Conservation (phyloP, 2,329 filamentous ascomycete species). For the Fusarium domesticum region DNA sequence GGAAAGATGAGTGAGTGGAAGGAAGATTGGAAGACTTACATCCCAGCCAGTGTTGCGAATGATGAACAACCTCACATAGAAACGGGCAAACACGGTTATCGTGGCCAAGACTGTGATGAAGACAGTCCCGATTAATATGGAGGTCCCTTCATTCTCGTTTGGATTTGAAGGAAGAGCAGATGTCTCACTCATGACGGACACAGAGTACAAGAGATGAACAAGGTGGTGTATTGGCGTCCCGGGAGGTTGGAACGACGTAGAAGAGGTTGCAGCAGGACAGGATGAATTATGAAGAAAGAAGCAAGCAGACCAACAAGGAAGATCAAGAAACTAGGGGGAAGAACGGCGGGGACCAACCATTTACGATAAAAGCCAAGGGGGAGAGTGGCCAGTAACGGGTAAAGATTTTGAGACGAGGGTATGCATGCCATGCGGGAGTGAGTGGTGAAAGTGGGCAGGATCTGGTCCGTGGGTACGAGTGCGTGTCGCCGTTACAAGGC, state of each 20-base stretch:
- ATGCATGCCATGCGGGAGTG: too few relatives aligned
- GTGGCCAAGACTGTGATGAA: constrained; percentile 38
- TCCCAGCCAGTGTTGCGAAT: constrained; percentile 48
- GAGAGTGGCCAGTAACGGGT: neutral
- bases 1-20: neutral
- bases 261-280: neutral
- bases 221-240: too few relatives aligned
- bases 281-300: neutral
- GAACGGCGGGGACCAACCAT: neutral
- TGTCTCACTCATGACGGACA: neutral
- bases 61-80: constrained; percentile 46
- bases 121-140: constrained; percentile 41
- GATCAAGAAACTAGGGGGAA: neutral
- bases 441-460: too few relatives aligned
- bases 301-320: neutral
- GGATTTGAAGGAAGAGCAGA: constrained; percentile 30
- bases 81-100: constrained; percentile 39
- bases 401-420: neutral
- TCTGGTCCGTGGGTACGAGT: too few relatives aligned
- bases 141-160: constrained; percentile 34
- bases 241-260: neutral
- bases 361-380: neutral
- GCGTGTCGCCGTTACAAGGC: too few relatives aligned
- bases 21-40: constrained; percentile 29
- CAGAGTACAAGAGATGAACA: too few relatives aligned